Evolutionary conservation across 75 land plant species (phyloP).

Genomic region (Gnetum montanum): DNA sequence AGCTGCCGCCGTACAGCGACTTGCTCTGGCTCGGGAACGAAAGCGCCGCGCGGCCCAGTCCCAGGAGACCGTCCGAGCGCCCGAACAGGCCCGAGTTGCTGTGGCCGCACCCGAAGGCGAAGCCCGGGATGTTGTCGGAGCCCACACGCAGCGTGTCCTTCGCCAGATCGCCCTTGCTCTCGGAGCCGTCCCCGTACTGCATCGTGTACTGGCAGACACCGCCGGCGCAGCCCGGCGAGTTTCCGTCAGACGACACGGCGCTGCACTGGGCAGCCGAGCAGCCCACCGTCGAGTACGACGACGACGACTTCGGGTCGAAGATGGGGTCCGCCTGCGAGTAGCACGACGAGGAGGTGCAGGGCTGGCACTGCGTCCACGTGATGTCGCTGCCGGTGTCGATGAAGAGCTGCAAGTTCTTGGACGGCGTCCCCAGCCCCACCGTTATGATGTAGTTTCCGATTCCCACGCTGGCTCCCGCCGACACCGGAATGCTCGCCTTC

Average conservation of each 20-base stretch:
- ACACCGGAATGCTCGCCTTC: background rate
- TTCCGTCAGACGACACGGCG: background rate
- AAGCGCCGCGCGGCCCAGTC: slow-evolving; percentile 45
- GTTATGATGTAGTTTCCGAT: slow-evolving; percentile 32
- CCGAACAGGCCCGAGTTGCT: slow-evolving; percentile 51
- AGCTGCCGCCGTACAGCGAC: slow-evolving; percentile 19
- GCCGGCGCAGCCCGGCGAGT: slow-evolving; percentile 1
- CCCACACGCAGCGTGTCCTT: slow-evolving; percentile 30
- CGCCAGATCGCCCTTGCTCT: slow-evolving; percentile 44
- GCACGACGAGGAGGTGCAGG: slow-evolving; percentile 60
- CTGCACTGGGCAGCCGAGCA: slow-evolving; percentile 17
- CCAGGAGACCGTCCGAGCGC: slow-evolving; percentile 55
- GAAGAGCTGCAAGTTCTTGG: slow-evolving; percentile 12
- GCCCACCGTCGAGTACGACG: slow-evolving; percentile 34
- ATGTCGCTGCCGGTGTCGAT: slow-evolving; percentile 72
- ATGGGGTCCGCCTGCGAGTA: slow-evolving; percentile 46
- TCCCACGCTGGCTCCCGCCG: slow-evolving; percentile 18
- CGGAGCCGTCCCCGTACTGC: slow-evolving; percentile 54
- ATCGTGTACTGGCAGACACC: slow-evolving; percentile 23
- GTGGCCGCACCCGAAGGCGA: slow-evolving; percentile 72
- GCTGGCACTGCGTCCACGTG: slow-evolving; percentile 73
- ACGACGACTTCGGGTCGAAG: slow-evolving; percentile 43
- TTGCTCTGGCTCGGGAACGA: slow-evolving; percentile 48
- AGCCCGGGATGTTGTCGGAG: slow-evolving; percentile 15
- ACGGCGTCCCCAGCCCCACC: slow-evolving; percentile 26